Evolutionary conservation across 208 protist genomes (phyloP), one percentile per base, ranked within the genome.

Genomic region (Angomonas deanei): DNA sequence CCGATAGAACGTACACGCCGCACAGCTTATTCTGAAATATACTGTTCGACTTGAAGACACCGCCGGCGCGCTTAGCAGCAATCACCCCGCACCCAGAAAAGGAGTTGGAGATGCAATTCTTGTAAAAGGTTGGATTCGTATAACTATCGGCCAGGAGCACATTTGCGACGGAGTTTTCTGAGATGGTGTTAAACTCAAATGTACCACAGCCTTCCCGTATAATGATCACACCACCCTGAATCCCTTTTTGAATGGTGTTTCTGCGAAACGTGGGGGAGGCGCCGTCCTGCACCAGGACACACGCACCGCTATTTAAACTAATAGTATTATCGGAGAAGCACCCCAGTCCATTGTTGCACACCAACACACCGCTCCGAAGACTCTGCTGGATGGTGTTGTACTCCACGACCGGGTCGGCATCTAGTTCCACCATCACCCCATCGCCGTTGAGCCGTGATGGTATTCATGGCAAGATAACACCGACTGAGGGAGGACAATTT

Each of bases 321-420:
- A 96, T 77, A 15, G 67, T 66, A 76, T 96, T 96, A 28, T 61
- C 19, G 1, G 83, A 49, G 63, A 93, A 91, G 2, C 74, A 83
- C 19, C 89, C 89, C 21, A 92, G 68, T 2, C 73, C 86, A 63
- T 96, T 92, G 66, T 96, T 88, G 26, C 69, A 59, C 8, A 77
- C 77, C 5, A 76, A 23, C 11, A 94, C 63, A 24, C 84, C 82
- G 26, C 65, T 65, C 3, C 73, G 57, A 3, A 73, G 4, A 63
- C 74, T 88, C 33, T 59, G 59, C 3, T 61, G 36, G 33, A 92
- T 84, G 34, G 68, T 62, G 32, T 96, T 96, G 39, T 61, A 63
- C 50, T 69, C 46, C 17, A 96, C 71, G 52, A 76, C 77, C 2
- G 89, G 89, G 59, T 96, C 89, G 4, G 80, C 81, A 68, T 91